Evolutionary conservation across 2,329 filamentous ascomycete species (phyloP).

Genomic region (Fusarium proliferatum): DNA sequence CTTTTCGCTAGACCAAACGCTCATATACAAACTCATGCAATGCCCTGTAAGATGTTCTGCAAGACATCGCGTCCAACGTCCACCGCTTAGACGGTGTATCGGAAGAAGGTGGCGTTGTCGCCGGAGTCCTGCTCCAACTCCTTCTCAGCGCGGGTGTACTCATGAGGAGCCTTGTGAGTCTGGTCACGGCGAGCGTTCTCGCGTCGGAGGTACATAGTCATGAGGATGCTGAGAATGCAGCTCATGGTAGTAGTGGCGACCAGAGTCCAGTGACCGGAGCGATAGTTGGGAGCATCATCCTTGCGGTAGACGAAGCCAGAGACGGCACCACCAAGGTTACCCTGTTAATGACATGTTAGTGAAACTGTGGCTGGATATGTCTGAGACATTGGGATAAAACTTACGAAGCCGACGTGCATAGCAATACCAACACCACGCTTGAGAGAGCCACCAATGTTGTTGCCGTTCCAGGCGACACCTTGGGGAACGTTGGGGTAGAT

Average conservation of each 20-base stretch:
- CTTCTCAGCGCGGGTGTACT: conserved; percentile 66
- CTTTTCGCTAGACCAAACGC: conserved; percentile 25
- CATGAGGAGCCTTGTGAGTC: conserved; percentile 57
- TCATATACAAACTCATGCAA: conserved; percentile 39
- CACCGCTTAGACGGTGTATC: conserved; percentile 60
- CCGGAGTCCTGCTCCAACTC: conserved; percentile 63
- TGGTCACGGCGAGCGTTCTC: conserved; percentile 67
- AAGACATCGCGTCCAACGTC: conserved; percentile 13
- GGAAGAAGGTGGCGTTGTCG: conserved; percentile 67
- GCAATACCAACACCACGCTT: conserved; percentile 67
- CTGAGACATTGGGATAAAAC: conserved; percentile 21
- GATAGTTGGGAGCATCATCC: conserved; percentile 63
- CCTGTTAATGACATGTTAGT: conserved; percentile 43
- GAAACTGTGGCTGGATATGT: conserved; percentile 5
- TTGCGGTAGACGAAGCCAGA: conserved; percentile 51
- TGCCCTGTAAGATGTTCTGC: conserved; percentile 41
- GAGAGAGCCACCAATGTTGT: conserved; percentile 66
- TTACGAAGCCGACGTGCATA: conserved; percentile 62
- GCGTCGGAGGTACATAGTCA: conserved; percentile 66
- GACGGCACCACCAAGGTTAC: conserved; percentile 52
- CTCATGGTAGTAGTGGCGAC: conserved; percentile 66
- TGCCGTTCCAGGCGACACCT: conserved; percentile 68
- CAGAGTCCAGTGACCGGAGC: conserved; percentile 69
- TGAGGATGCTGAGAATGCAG: conserved; percentile 61
- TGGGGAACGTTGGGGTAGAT: conserved; percentile 66